Evolutionary conservation across 495 filamentous ascomycete genomes (phyloP), one percentile per base, ranked within the genome.

Genomic region (Oleoguttula mirabilis): DNA sequence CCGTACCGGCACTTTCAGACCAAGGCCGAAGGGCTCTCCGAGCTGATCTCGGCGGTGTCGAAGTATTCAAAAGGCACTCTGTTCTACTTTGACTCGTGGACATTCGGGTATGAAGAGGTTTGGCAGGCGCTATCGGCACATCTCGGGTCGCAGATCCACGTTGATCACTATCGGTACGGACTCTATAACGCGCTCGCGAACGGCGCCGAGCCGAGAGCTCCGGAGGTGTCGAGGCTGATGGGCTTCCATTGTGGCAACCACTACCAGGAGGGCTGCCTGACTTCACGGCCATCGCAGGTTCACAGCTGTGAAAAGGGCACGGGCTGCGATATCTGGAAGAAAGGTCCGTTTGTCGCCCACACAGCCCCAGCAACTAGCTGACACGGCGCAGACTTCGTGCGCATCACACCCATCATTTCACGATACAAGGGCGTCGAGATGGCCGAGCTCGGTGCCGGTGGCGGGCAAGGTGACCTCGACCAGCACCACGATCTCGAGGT

Each of bases 31-130:
- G 88, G 87, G 0, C 60, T 95, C 10, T 55, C 61, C 3, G 85
- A 93, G 55, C 69, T 95, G 2, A 54, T 94, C 2, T 56, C 67
- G 21, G 82, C 86, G 54, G 66, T 93, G 0, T 54, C 63, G 0
- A 51, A 63, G 10, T 94, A 90, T 59, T 82, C 87, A 0, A 41
- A 64, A 8, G 73, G 88, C 17, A 92, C 84, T 0, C 61, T 77
- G 4, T 94, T 95, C 52, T 82, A 93, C 59, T 73, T 96, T 36
- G 70, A 84, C 36, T 73, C 87, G 2, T 95, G 88, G 88, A 96
- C 88, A 1, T 92, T 90, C 57, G 88, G 88, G 37, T 79, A 71
- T 54, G 85, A 94, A 58, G 83, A 94, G 41, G 85, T 94, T 0
- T 95, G 87, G 87, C 66, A 84, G 41, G 81, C 85, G 3, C 62